These are phyloP conservation scores for Gleditsia sinensis DNA, from an alignment of 306 rosid genomes.

Conservation along the genomic window DNA sequence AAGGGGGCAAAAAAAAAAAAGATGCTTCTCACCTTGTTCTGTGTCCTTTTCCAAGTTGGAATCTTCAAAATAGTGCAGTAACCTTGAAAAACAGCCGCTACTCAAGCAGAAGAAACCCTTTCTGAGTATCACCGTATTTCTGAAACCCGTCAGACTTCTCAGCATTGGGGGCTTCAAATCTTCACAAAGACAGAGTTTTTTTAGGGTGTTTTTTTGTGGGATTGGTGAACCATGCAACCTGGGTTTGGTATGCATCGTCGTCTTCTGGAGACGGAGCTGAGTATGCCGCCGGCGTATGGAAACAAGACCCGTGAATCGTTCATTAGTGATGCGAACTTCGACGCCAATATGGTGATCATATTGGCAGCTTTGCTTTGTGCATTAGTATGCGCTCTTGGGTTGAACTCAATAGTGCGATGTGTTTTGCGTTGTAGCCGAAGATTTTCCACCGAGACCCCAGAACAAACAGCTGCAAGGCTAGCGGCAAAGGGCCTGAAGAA, in stretches of 20 bases:
- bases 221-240: background rate
- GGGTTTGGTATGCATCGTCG: constrained; percentile 41
- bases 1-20: background rate
- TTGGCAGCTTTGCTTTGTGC: constrained; percentile 78
- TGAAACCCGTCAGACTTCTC: constrained; percentile 17
- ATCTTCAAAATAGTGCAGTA: constrained; percentile 42
- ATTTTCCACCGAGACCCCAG: constrained; percentile 43
- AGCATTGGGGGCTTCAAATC: constrained; percentile 4
- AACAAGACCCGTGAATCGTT: constrained; percentile 43
- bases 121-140: background rate
- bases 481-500: constrained; percentile 62
- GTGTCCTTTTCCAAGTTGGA: constrained; percentile 50
- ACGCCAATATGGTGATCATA: constrained; percentile 81
- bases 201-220: background rate
- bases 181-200: background rate
- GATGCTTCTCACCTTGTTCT: constrained; percentile 38
- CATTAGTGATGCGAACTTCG: constrained; percentile 55
- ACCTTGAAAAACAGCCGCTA: background rate
- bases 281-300: constrained; percentile 40
- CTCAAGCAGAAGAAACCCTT: background rate
- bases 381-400: constrained; percentile 63
- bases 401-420: constrained; percentile 76
- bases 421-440: constrained; percentile 55
- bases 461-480: constrained; percentile 42
- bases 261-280: constrained; percentile 40